Conservation (phyloP, 108 stramenopile genomes). For the Chaetoceros muelleri region DNA sequence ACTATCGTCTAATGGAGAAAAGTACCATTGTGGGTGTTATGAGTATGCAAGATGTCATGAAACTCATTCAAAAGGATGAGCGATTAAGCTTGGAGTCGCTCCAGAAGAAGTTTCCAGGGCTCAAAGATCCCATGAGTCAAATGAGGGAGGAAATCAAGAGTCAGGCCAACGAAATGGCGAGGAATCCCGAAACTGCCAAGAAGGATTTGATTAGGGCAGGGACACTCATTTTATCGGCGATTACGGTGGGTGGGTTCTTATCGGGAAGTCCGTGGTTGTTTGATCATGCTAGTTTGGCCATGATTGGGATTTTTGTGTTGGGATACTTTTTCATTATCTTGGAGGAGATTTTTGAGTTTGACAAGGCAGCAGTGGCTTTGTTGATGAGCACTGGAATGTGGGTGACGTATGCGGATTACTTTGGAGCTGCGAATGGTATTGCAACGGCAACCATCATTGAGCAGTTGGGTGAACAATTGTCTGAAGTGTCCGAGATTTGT, state of each 20-base stretch:
- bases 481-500: conserved; percentile 92
- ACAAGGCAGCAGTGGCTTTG: conserved; percentile 88
- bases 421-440: conserved; percentile 39
- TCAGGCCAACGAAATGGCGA: conserved; percentile 50
- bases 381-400: conserved; percentile 89
- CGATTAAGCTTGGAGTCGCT: conserved; percentile 50
- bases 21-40: conserved; percentile 54
- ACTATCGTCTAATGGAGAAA: too few species aligned
- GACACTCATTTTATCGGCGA: conserved; percentile 33
- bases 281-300: conserved; percentile 59
- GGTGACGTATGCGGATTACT: conserved; percentile 90
- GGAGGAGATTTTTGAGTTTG: conserved; percentile 89
- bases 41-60: conserved; percentile 76
- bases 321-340: conserved; percentile 92
- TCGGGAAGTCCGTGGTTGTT: conserved; percentile 68
- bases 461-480: conserved; percentile 80
- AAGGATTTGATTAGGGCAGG: conserved; percentile 60
- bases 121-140: conserved; percentile 53
- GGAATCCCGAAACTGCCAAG: conserved; percentile 56
- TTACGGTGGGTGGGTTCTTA: conserved; percentile 50
- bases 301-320: conserved; percentile 82
- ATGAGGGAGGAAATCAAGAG: conserved; percentile 69
- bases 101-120: conserved; percentile 54
- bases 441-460: conserved; percentile 52
- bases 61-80: conserved; percentile 67